These are phyloP conservation scores for Termitomyces sp. DNA, from an alignment of 768 basidiomycete species.

Conservation along the genomic window DNA sequence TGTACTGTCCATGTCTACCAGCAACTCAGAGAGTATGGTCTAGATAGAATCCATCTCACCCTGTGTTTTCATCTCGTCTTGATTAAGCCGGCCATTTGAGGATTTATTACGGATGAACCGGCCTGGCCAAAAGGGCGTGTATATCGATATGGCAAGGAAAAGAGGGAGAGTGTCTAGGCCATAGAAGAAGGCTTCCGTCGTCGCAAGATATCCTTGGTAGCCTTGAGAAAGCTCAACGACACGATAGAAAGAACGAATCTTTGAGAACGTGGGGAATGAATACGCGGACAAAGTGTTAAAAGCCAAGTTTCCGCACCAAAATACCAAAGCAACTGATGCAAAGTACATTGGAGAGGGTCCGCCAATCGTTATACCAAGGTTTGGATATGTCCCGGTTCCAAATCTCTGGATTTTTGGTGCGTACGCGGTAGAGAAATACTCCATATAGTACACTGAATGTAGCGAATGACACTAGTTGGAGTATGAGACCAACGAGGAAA, in stretches of 20 bases:
- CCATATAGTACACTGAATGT: conserved; percentile 40
- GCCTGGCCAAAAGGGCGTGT: conserved; percentile 63
- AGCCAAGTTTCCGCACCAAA: conserved; percentile 33
- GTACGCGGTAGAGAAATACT: conserved; percentile 45
- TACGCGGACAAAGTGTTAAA: neutral
- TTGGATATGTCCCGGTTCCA: conserved; percentile 33
- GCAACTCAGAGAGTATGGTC: neutral
- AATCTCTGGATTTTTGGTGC: conserved; percentile 28
- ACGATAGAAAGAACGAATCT: conserved; percentile 63
- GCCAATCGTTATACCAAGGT: conserved; percentile 55
- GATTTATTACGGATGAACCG: conserved; percentile 32
- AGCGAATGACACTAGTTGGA: conserved; percentile 50
- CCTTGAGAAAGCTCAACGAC: conserved; percentile 59
- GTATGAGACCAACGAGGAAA: conserved; percentile 21
- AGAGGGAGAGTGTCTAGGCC: conserved; percentile 61
- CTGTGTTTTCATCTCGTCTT: neutral
- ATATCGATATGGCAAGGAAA: conserved; percentile 51
- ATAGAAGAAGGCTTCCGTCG: conserved; percentile 59
- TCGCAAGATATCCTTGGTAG: conserved; percentile 50
- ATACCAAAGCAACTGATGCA: conserved; percentile 56
- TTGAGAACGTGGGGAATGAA: neutral
- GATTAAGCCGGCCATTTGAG: neutral
- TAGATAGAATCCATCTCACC: neutral
- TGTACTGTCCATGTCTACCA: neutral
- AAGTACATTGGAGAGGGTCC: conserved; percentile 44